phyloP scores from a whole-genome alignment of 192 early-diverging fungal genomes.

The Rhizoclosmatium globosum region DNA sequence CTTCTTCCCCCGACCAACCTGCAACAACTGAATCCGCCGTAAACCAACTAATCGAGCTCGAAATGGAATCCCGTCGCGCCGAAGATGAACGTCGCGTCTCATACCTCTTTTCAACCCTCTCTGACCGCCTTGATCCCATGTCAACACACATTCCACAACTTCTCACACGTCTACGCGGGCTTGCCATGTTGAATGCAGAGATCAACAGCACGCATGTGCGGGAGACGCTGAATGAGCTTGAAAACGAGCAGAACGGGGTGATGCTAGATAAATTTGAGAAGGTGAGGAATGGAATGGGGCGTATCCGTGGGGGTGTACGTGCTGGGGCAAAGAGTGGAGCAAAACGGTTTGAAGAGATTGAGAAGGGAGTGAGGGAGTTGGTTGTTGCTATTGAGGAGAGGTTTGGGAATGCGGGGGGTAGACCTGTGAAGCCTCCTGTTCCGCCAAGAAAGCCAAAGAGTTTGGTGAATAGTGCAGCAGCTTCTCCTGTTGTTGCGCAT shows the following conservation, averaged over 20 bases:
- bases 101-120: conserved; percentile 10
- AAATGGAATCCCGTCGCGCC: conserved; percentile 23
- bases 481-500: no score
- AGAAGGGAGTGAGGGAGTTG: conserved; percentile 19
- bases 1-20: no score
- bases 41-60: conserved; percentile 14
- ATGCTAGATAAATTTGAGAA: conserved; percentile 1
- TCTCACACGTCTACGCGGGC: conserved; percentile 6
- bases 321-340: conserved; percentile 5
- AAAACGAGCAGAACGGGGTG: conserved; percentile 14
- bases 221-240: conserved; percentile 16
- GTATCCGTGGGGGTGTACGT: conserved; percentile 12
- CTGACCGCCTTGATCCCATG: conserved; percentile 28
- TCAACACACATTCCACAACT: conserved; percentile 17
- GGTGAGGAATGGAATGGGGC: conserved; percentile 14
- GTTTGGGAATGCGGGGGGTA: conserved; percentile 2
- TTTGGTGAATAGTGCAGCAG: no score
- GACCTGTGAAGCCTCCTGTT: no score
- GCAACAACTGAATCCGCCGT: conserved; percentile 6
- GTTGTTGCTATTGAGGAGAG: conserved; percentile 4
- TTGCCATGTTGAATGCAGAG: conserved; percentile 16
- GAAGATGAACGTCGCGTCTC: conserved; percentile 23
- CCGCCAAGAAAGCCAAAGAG: no score
- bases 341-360: conserved; percentile 16
- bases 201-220: conserved; percentile 18